Base-by-base conservation (phyloP, 1,284 basidiomycete genomes). In the Boletus nobilissimus region DNA sequence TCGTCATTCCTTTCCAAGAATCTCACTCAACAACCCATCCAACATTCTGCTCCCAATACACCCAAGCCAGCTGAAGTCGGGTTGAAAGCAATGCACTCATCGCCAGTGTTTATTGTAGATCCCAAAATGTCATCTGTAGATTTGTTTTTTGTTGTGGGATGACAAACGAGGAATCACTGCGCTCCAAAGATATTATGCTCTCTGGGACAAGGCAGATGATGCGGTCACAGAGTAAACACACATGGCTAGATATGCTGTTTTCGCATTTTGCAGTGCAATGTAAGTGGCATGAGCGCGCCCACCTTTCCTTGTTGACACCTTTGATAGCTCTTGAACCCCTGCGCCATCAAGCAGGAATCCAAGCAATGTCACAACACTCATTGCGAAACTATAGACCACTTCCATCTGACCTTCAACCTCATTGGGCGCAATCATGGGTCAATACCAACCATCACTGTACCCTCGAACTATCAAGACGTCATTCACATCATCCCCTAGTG, bases 231-330 rank as follows among this genome's bases (percentile, higher is more conserved):
- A 95, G 94, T 81, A 89, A 91, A 83, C 88, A 87, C 19, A 80
- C 86, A 2, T 96, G 94, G 94, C 70, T 82, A 5, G 95, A 96
- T 81, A 96, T 94, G 0, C 91, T 94, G 0, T 92, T 94, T 81
- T 95, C 94, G 0, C 40, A 92, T 32, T 95, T 90, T 78, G 92
- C 93, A 10, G 51, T 95, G 62, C 94, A 95, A 86, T 90, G 94
- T 96, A 83, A 87, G 93, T 88, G 3, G 1, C 32, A 19, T 24
- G 19, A 18, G 3, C 24, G n/a, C 19, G 5, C 10, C 2, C n/a
- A 9, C 40, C 36, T 48, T 19, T 51, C 48, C n/a, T 24, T 39
- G 29, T 60, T 84, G 51, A 84, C 62, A 51, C 3, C 11, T 72
- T 72, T 51, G 69, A 69, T 79, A 95, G 95, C 93, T 4, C 96